Conservation (phyloP, 345 rosid species). For the Chamaenerion angustifolium region DNA sequence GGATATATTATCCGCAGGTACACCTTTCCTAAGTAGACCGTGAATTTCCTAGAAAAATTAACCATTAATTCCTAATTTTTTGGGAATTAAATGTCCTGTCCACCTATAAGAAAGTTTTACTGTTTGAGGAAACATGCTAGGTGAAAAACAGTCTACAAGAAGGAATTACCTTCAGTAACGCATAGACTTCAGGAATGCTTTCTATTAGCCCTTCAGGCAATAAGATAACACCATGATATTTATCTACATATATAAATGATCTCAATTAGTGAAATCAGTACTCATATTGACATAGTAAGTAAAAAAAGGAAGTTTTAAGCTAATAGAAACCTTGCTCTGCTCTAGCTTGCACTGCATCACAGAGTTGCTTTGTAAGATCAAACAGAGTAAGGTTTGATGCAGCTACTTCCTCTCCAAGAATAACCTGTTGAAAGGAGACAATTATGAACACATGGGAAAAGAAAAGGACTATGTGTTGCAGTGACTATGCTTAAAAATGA, state of each 20-base stretch:
- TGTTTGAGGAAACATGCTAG: too few relatives aligned
- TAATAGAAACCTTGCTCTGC: conserved; percentile 55
- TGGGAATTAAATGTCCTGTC: neutral
- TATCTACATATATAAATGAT: conserved; percentile 34
- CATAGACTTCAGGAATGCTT: conserved; percentile 94
- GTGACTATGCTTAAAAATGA: neutral
- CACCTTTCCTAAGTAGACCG: conserved; percentile 53
- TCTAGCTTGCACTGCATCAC: conserved; percentile 97
- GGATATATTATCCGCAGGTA: conserved; percentile 53
- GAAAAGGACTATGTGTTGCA: neutral
- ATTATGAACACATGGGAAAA: neutral
- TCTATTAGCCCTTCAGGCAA: conserved; percentile 97
- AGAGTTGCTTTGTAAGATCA: conserved; percentile 75
- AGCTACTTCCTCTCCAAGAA: conserved; percentile 97
- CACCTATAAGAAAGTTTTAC: neutral
- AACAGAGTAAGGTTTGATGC: conserved; percentile 98
- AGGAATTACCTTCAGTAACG: conserved; percentile 67
- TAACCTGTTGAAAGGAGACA: conserved; percentile 34
- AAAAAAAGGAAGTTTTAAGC: neutral
- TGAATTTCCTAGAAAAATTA: conserved; percentile 60
- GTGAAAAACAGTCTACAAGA: too few relatives aligned
- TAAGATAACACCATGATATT: conserved; percentile 88
- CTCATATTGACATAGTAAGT: conserved; percentile 1
- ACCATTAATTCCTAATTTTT: neutral
- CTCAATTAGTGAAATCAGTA: conserved; percentile 10